Percentiles rank a stretch among this genome's conserved stretches.
Conservation (phyloP, 225 moss, liverwort and hornwort species). For the Rhytidiadelphus loreus region DNA sequence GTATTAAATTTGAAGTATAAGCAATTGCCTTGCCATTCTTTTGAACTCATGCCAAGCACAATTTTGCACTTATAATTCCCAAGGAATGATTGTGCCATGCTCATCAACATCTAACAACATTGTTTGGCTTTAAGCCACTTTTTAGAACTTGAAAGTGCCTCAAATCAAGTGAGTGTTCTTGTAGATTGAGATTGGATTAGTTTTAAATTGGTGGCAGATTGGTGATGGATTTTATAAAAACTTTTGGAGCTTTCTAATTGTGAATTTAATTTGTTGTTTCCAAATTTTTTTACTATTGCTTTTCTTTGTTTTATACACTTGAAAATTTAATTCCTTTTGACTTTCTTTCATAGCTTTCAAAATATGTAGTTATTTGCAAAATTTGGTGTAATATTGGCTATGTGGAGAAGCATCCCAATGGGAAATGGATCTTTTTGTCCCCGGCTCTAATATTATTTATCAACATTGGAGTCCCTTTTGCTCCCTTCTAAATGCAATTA, state of each 20-base stretch:
- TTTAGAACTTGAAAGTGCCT: too few species aligned
- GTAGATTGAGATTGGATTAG: too few species aligned
- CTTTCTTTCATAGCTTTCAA: not conserved
- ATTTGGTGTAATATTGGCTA: not conserved
- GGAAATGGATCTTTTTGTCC: accelerated
- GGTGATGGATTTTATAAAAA: too few species aligned
- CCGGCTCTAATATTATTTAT: not conserved
- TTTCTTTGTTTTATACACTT: accelerated
- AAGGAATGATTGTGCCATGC: not conserved
- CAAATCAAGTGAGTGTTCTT: too few species aligned
- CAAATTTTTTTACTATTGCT: too few species aligned
- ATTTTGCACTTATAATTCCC: too few species aligned
- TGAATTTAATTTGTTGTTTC: not conserved
- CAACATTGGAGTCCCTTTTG: not conserved
- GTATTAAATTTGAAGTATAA: not conserved
- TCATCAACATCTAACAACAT: not conserved
- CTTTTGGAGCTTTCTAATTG: too few species aligned
- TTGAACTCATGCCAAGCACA: not conserved
- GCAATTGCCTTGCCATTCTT: not conserved
- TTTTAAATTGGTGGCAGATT: too few species aligned
- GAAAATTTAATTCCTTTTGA: not conserved
- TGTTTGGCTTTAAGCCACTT: not conserved
- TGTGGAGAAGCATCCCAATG: not conserved
- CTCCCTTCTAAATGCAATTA: not conserved
- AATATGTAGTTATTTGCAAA: not conserved